Base-by-base conservation (phyloP, 192 early-diverging fungal species). In the Coemansia sp. region DNA sequence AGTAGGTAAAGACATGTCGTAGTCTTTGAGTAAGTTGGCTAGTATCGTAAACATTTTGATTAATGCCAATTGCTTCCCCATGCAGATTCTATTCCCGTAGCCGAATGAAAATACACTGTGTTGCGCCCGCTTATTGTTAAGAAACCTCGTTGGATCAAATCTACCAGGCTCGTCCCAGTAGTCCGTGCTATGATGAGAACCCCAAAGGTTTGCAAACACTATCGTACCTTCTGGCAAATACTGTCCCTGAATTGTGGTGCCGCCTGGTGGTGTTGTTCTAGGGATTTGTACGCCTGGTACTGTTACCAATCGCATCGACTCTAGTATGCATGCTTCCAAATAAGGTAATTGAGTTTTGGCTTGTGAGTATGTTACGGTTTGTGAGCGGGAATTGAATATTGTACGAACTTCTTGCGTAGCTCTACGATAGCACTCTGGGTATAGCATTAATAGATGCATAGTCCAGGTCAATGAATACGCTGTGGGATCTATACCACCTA, bases 391-490 rank as follows among this genome's bases (percentile, higher is more conserved):
- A 11, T 26, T 2, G 35, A 68, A 77, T 0, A 13, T 10, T 0
- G 8, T 13, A n/a, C 75, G 74, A 0, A 82, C 35, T 44, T 82
- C 75, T 10, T 4, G 4, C 1, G 61, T 50, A 0, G 52, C 68
- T 1, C 30, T 5, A 0, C 33, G 6, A 38, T 67, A 67, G 35
- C 62, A 60, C 0, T 74, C 64, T 0, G 75, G 80, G n/a, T 82
- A 72, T 0, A 82, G 58, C 49, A 77, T 55, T 0, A 82, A 35
- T 33, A 82, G 47, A 11, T 77, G 75, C 3, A 74, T 6, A 0
- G 80, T 74, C 80, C 75, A 82, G 19, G 68, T 72, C 32, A 82
- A 64, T 6, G 78, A 70, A 26, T 65, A 74, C 2, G 78, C 78
- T 0, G 70, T 75, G 0, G 78, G 68, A 44, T 80, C 73, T 3